Evolutionary conservation across 371 early-diverging fungal species (phyloP).

Genomic region (Umbelopsis sp.): DNA sequence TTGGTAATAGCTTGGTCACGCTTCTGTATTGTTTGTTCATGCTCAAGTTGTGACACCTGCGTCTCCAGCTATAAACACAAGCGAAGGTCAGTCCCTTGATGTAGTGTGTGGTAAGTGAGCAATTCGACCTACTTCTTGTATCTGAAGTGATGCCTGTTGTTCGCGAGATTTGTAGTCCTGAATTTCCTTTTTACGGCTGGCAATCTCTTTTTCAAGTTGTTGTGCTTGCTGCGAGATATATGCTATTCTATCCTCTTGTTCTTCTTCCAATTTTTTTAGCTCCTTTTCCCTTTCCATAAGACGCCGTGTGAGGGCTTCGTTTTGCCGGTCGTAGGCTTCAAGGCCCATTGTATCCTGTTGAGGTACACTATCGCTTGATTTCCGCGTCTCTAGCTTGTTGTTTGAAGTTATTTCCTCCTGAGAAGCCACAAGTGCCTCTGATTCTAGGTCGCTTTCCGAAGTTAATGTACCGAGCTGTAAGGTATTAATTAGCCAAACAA

Average conservation of each 20-base stretch:
- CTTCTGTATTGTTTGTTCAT: neutral
- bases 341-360: neutral
- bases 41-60: conserved; percentile 6
- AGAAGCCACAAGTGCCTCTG: neutral
- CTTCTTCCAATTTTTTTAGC: neutral
- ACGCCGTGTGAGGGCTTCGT: neutral
- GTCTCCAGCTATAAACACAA: neutral
- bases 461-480: conserved; percentile 7
- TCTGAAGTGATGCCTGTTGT: neutral
- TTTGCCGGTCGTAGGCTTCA: neutral
- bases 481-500: neutral
- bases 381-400: neutral
- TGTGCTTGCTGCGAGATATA: conserved; percentile 4
- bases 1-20: conserved; percentile 9
- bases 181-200: conserved; percentile 2
- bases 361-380: neutral
- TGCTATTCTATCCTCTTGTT: conserved; percentile 2
- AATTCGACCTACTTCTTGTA: neutral
- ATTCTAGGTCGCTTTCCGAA: neutral
- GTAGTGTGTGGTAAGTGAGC: neutral
- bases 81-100: neutral
- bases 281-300: conserved; percentile 11
- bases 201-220: conserved; percentile 7
- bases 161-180: conserved; percentile 12
- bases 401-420: too few species aligned